Evolutionary conservation across 202 grass and related monocot species (phyloP).

Genomic region (Panicum virgatum): DNA sequence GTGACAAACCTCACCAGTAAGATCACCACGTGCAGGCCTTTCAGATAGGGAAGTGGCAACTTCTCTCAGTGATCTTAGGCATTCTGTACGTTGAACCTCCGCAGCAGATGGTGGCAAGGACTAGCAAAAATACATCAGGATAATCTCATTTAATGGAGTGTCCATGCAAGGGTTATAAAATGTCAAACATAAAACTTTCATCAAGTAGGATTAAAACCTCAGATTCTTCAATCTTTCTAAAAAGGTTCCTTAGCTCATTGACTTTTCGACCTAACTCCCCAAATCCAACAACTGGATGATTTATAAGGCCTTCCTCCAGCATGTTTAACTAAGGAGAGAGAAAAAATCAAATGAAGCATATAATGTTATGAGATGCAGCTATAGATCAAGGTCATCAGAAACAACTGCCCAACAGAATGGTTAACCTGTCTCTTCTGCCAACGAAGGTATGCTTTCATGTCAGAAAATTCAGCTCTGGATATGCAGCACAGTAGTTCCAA

Average conservation of each 20-base stretch:
- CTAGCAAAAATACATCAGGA: slow-evolving; percentile 49
- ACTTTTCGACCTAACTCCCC: slow-evolving; percentile 86
- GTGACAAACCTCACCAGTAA: slow-evolving; percentile 95
- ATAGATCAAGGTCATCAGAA: slow-evolving; percentile 25
- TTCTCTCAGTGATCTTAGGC: slow-evolving; percentile 83
- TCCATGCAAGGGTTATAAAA: slow-evolving; percentile 21
- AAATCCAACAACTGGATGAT: slow-evolving; percentile 89
- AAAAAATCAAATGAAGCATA: slow-evolving; percentile 38
- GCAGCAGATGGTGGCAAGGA: slow-evolving; percentile 68
- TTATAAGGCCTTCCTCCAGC: slow-evolving; percentile 97
- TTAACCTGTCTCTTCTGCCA: slow-evolving; percentile 99
- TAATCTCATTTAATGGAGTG: slow-evolving; percentile 17
- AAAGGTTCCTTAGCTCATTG: slow-evolving; percentile 83
- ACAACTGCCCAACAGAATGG: slow-evolving; percentile 20
- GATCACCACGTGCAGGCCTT: slow-evolving; percentile 85
- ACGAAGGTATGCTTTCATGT: slow-evolving; percentile 97
- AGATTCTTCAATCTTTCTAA: slow-evolving; percentile 95
- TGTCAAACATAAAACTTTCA: slow-evolving; percentile 31
- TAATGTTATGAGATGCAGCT: slow-evolving; percentile 27
- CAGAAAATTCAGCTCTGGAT: slow-evolving; percentile 93
- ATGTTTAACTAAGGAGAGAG: slow-evolving; percentile 93
- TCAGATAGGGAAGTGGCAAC: slow-evolving; percentile 76
- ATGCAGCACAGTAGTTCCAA: slow-evolving; percentile 93
- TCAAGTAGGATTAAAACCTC: slow-evolving; percentile 65
- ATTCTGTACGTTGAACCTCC: slow-evolving; percentile 87